phyloP scores from a whole-genome alignment of 208 protist species.

The Leishmania lainsoni region DNA sequence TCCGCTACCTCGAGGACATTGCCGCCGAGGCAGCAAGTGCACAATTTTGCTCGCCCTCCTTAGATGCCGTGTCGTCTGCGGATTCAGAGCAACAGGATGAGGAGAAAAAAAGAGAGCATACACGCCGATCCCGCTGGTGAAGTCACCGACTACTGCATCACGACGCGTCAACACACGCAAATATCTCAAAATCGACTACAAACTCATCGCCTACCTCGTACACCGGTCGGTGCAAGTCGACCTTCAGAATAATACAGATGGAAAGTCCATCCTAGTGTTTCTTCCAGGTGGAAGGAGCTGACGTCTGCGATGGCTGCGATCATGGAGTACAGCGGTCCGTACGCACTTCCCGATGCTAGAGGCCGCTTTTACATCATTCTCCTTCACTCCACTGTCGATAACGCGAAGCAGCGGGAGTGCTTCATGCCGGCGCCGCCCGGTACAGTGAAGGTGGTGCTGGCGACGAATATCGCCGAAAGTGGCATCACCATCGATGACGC shows the following conservation, averaged over 20 bases:
- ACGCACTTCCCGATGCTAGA: neutral
- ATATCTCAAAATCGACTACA: constrained; percentile 75
- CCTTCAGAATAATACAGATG: constrained; percentile 37
- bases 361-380: constrained; percentile 74
- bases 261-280: constrained; percentile 98
- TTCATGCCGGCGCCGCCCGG: constrained; percentile 87
- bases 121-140: neutral
- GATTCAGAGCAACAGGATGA: neutral
- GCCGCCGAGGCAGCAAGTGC: constrained; percentile 9
- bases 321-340: constrained; percentile 35
- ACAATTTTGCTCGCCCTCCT: constrained; percentile 54
- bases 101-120: neutral
- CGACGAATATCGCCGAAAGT: constrained; percentile 98
- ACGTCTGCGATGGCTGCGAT: constrained; percentile 63
- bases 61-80: constrained; percentile 33
- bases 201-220: constrained; percentile 76
- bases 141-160: neutral
- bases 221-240: constrained; percentile 49
- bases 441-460: constrained; percentile 93
- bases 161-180: constrained; percentile 7
- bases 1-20: constrained; percentile 77
- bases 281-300: constrained; percentile 99
- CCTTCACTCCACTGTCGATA: constrained; percentile 87
- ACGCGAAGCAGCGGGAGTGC: constrained; percentile 85
- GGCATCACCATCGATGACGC: constrained; percentile 96